Base-by-base conservation (phyloP, 2,329 filamentous ascomycete species). In the Phyllosticta citrichinensis region DNA sequence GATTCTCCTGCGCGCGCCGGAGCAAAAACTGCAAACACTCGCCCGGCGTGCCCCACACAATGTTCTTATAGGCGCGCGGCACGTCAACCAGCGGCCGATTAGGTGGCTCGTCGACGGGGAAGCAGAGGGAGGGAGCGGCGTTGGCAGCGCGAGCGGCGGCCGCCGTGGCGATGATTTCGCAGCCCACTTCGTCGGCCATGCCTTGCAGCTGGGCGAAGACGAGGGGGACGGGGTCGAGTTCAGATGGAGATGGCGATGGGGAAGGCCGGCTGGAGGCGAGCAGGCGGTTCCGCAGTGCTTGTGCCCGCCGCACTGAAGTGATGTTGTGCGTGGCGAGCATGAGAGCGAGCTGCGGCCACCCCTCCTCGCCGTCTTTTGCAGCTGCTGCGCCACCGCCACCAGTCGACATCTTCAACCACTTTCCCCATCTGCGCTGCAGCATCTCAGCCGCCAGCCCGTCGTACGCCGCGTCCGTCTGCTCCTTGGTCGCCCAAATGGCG, bases 111-210 rank as follows among this genome's bases (percentile, higher is more conserved):
- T 47, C 40, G 17, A 47, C 40, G 6, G 40, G 40, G 40, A 47
- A 47, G 17, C 5, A n/a, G 12, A n/a, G 40, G 4, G 40, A 14
- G 12, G 40, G 40, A 12, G 17, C 17, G 20, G 55, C 55, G n/a
- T 55, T 55, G 6, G 85, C 75, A 84, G 82, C 58, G 79, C 82
- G 57, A 78, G 82, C 55, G 2, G 81, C 79, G 62, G 74, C 75
- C 17, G 78, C 76, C 5, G 66, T 64, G 56, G 79, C 77, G 24
- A 73, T 60, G 11, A 73, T 58, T 20, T 69, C 76, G 63, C 81
- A 81, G 63, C 88, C 91, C 55, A 97, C 85, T 70, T 97, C 92
- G 67, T 97, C 93, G 0, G 93, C 93, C 93, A 97, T 97, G 30
- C 93, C 92, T 77, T 94, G 89, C 1, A 97, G 82, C 75, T 97